Evolutionary conservation across 1,139 yeast genomes (phyloP), one percentile per base, ranked within the genome.

Genomic region (Suhomyces chickasaworum): DNA sequence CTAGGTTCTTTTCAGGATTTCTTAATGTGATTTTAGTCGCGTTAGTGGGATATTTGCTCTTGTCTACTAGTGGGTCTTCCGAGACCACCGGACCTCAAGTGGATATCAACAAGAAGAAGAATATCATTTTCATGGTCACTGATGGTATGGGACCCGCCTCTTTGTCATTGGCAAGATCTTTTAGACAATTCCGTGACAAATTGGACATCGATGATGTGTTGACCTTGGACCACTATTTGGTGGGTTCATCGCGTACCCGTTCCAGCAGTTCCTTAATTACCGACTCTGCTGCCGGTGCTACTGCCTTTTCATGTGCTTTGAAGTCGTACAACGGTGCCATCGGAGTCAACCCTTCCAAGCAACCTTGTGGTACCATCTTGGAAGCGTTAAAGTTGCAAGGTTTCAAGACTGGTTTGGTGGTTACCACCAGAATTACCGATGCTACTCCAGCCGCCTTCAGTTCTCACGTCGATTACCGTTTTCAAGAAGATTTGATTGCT

Each of bases 131-230:
- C 53, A 59, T 63, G 66, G 67, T 63, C 44, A 58, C 66, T 17
- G 67, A 63, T 39, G 67, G 67, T 2, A 63, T 61, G 66, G 67
- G 67, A 9, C 66, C 67, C 2, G 65, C 66, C 3, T 61, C 65
- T 8, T 53, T 63, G 21, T 57, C 65, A 13, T 55, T 63, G 45
- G 64, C 67, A 7, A 52, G 67, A 4, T 56, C 63, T 4, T 61
- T 61, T 52, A 54, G 53, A 39, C 67, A 63, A 41, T 48, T 49
- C 43, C 52, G 65, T 32, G 66, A 63, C 46, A 31, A 50, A 7
- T 56, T 61, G 42, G 41, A 54, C 18, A 48, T 55, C 33, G 59
- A 56, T 43, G 64, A 62, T 41, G 45, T 53, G 18, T 56, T 63
- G 49, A 33, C 46, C 31, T 46, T 63, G 40, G 67, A 63, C 51